These are phyloP conservation scores for Fusarium algeriense DNA, from an alignment of 2,329 filamentous ascomycete genomes.

Conservation along the genomic window DNA sequence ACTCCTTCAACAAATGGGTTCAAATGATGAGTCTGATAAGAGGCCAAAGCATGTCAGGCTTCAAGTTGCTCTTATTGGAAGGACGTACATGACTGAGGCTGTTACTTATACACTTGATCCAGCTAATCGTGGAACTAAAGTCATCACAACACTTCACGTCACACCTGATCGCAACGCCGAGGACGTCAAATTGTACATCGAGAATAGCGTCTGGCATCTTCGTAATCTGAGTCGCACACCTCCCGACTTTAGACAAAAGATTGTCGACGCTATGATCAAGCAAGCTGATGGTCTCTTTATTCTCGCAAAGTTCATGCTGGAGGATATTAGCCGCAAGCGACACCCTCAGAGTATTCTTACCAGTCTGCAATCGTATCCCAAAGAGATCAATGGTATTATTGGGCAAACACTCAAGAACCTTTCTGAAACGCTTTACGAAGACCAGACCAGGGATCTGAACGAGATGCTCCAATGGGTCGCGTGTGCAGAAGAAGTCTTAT, in stretches of 20 bases:
- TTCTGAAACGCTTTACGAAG: slow-evolving; percentile 53
- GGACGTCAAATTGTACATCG: slow-evolving; percentile 59
- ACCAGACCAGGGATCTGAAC: slow-evolving; percentile 59
- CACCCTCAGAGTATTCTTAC: slow-evolving; percentile 60
- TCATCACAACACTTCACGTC: slow-evolving; percentile 57
- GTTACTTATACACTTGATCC: slow-evolving; percentile 53
- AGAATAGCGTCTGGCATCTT: slow-evolving; percentile 55
- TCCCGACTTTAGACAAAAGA: slow-evolving; percentile 52
- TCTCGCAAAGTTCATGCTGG: slow-evolving; percentile 63
- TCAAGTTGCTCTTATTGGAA: slow-evolving; percentile 57
- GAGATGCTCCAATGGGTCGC: slow-evolving; percentile 61
- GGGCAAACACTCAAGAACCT: slow-evolving; percentile 57
- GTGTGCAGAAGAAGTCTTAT: slow-evolving; percentile 59
- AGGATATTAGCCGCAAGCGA: slow-evolving; percentile 60
- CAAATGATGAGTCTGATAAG: slow-evolving; percentile 39
- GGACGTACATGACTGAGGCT: slow-evolving; percentile 57
- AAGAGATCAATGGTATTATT: slow-evolving; percentile 59
- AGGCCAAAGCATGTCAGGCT: slow-evolving; percentile 42
- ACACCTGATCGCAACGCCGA: slow-evolving; percentile 57
- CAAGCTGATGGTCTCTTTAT: slow-evolving; percentile 63
- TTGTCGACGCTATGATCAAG: slow-evolving; percentile 55
- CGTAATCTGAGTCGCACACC: slow-evolving; percentile 53
- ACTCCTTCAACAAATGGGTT: slow-evolving; percentile 53
- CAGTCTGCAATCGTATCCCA: slow-evolving; percentile 59
- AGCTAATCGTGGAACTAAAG: slow-evolving; percentile 43